phyloP scores from a whole-genome alignment of 2,329 filamentous ascomycete species.

The Ophiostoma australiae region DNA sequence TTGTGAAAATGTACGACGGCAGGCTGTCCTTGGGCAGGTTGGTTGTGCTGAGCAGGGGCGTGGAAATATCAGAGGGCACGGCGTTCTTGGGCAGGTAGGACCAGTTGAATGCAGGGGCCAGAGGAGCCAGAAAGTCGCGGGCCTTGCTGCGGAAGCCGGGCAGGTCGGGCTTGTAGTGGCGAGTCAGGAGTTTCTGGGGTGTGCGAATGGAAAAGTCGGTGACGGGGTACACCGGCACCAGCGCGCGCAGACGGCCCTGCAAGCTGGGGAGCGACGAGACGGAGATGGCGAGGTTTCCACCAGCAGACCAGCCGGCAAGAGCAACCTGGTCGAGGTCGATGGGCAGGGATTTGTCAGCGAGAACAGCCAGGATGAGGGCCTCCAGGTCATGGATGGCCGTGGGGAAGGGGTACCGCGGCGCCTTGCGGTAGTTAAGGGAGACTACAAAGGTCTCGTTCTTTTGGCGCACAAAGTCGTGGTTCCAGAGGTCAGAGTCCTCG shows the following conservation, averaged over 20 bases:
- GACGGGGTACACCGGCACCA: conserved; percentile 40
- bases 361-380: conserved; percentile 39
- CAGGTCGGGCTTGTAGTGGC: conserved; percentile 37
- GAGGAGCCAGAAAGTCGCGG: conserved; percentile 31
- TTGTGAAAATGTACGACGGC: conserved; percentile 41
- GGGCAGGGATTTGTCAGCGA: conserved; percentile 42
- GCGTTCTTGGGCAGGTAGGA: conserved; percentile 35
- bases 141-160: conserved; percentile 30
- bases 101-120: conserved; percentile 39
- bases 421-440: conserved; percentile 46
- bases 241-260: conserved; percentile 33
- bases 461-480: conserved; percentile 39
- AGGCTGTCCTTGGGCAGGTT: conserved; percentile 35
- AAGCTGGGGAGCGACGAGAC: conserved; percentile 40
- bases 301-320: conserved; percentile 48
- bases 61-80: conserved; percentile 29
- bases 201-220: conserved; percentile 36
- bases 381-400: conserved; percentile 42
- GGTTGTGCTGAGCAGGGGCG: conserved; percentile 41
- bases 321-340: conserved; percentile 41
- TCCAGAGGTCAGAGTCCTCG: conserved; percentile 45
- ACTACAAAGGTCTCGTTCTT: conserved; percentile 42
- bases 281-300: conserved; percentile 45
- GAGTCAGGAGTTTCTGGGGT: conserved; percentile 32
- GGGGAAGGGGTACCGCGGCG: conserved; percentile 44